Evolutionary conservation across 768 basidiomycete genomes (phyloP), one percentile per base, ranked within the genome.

Genomic region (Podaxis sp.): DNA sequence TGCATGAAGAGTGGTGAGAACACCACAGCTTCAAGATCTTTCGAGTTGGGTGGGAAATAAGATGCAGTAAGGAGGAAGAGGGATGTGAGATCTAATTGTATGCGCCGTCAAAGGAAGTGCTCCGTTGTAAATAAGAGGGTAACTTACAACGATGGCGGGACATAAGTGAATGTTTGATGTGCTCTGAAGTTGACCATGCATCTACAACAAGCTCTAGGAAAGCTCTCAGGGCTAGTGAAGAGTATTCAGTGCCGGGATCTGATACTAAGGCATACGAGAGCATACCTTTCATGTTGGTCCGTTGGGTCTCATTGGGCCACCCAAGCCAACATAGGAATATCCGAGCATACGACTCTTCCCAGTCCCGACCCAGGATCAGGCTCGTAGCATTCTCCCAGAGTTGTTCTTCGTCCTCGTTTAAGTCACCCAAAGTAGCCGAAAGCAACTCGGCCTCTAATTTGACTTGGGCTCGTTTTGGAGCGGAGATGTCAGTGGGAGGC

Each of bases 111-210:
- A 53, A 62, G 58, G 41, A 33, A 33, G 10, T 17, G 20, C 15
- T 15, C 15, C 48, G 26, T 15, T 48, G 50, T 20, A 28, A n/a
- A 50, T 51, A 8, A n/a, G 40, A 38, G 20, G n/a, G 17, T 30
- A 12, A 78, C 89, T 65, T 74, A 94, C 93, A 93, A 58, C 77
- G 86, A 74, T 96, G 94, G 20, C 83, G 81, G 22, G 85, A 82
- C 6, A 94, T 78, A 24, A 91, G 75, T 0, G 93, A 93, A 72
- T 90, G 89, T 65, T 87, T 90, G 69, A 97, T 81, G 68, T 95
- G 90, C 51, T 90, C 89, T 1, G 86, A 74, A 24, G 87, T 82
- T 3, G 89, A 80, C 96, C 96, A 99, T 0, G 81, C 70, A 4
- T 86, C 84, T 6, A 91, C 70, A 0, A 84, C 72, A 52, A 72